phyloP scores from a whole-genome alignment of 352 stramenopile species.

The Phytophthora cajani region DNA sequence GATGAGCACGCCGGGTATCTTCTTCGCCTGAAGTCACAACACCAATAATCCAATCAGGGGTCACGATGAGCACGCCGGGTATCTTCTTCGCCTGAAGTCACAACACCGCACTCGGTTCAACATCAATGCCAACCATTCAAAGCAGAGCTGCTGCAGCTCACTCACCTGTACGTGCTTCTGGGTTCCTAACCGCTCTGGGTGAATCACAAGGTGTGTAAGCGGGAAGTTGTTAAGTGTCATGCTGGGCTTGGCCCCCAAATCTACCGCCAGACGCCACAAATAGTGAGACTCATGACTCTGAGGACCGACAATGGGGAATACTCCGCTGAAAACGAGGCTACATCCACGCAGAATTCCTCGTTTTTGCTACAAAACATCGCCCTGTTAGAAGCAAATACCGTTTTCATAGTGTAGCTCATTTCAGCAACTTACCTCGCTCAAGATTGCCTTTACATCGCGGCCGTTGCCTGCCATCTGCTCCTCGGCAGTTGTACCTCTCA shows the following conservation, averaged over 20 bases:
- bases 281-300: conserved; percentile 72
- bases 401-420: neutral
- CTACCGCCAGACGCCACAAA: conserved; percentile 76
- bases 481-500: conserved; percentile 58
- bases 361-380: conserved; percentile 57
- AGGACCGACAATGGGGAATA: conserved; percentile 70
- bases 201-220: conserved; percentile 86
- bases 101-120: conserved; percentile 9
- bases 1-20: conserved; percentile 62
- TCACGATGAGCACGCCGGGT: conserved; percentile 68
- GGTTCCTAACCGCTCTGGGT: conserved; percentile 78
- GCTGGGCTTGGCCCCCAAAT: conserved; percentile 73
- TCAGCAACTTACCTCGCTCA: conserved; percentile 55
- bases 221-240: conserved; percentile 77
- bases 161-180: conserved; percentile 80
- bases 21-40: conserved; percentile 51
- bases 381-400: conserved; percentile 2
- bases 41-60: conserved; percentile 61
- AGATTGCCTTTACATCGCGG: conserved; percentile 71
- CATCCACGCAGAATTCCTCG: conserved; percentile 66
- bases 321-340: conserved; percentile 82
- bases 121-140: neutral
- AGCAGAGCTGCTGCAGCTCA: neutral
- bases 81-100: conserved; percentile 60
- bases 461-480: conserved; percentile 77